These are phyloP conservation scores for Entomortierella beljakovae DNA, from an alignment of 192 early-diverging fungal species.

Conservation along the genomic window DNA sequence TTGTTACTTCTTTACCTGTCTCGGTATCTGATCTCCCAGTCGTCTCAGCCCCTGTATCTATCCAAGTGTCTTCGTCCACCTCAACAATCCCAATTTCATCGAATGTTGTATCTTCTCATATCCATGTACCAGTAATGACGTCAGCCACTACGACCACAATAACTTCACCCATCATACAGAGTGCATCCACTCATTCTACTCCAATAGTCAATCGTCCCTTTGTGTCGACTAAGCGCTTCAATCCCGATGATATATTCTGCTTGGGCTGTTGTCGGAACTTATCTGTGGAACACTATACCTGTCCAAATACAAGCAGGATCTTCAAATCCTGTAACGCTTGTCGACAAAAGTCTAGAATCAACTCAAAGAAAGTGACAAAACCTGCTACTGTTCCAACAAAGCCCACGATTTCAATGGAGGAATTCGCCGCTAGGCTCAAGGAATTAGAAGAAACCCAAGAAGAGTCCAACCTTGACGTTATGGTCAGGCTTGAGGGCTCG, in stretches of 20 bases:
- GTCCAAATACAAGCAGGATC: slow-evolving; percentile 31
- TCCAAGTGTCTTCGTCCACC: neutral
- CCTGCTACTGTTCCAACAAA: slow-evolving; percentile 30
- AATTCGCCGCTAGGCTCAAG: slow-evolving; percentile 34
- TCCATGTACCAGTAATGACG: slow-evolving; percentile 8
- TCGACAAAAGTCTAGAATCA: slow-evolving; percentile 48
- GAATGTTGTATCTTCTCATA: neutral
- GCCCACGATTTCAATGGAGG: slow-evolving; percentile 42
- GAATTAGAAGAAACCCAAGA: slow-evolving; percentile 39
- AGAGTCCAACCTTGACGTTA: slow-evolving; percentile 40
- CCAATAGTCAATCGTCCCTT: neutral
- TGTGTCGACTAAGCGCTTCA: slow-evolving; percentile 43
- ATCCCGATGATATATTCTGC: slow-evolving; percentile 51
- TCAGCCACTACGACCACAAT: neutral
- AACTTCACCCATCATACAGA: neutral
- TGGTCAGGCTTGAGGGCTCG: slow-evolving; percentile 32
- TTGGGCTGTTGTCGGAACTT: slow-evolving; percentile 49
- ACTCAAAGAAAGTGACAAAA: slow-evolving; percentile 46
- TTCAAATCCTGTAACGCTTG: slow-evolving; percentile 55
- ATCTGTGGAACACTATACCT: slow-evolving; percentile 42
- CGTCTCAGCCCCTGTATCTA: neutral
- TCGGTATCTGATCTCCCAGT: neutral
- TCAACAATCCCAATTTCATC: neutral
- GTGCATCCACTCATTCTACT: neutral
- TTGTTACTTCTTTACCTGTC: neutral